These are phyloP conservation scores for Acmispon strigosus DNA, from an alignment of 306 rosid species.

Conservation along the genomic window DNA sequence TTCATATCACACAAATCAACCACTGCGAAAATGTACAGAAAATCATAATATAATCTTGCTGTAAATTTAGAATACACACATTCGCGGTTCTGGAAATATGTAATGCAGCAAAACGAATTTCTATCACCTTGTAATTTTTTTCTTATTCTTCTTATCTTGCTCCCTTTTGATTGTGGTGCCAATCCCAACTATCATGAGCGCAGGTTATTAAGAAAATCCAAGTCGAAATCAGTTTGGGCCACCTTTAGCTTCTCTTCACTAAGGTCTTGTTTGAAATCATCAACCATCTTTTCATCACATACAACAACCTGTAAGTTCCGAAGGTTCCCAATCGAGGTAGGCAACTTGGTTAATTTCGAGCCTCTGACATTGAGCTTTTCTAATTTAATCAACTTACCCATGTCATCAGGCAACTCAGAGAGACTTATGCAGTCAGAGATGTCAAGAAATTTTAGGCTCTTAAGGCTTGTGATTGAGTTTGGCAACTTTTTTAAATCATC, in stretches of 20 bases:
- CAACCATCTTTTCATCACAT: conserved; percentile 38
- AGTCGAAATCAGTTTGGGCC: conserved; percentile 24
- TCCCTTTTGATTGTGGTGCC: not conserved
- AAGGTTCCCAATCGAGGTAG: conserved; percentile 32
- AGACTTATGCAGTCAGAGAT: conserved; percentile 46
- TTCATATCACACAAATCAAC: no score
- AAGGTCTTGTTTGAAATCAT: not conserved
- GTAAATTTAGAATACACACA: no score
- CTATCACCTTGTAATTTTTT: not conserved
- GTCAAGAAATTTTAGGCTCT: conserved; percentile 33
- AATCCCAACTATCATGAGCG: not conserved
- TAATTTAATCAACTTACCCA: conserved; percentile 34
- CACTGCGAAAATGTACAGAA: no score
- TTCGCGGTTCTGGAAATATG: no score
- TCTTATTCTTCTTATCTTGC: not conserved
- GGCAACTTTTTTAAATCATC: conserved; percentile 32
- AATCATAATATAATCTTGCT: no score
- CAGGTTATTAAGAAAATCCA: conserved; percentile 29
- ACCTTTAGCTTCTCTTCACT: not conserved
- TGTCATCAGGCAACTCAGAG: conserved; percentile 31
- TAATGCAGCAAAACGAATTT: no score
- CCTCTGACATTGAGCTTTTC: conserved; percentile 26
- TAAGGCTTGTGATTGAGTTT: conserved; percentile 25
- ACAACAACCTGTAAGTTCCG: conserved; percentile 23
- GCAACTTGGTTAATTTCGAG: conserved; percentile 28